Conservation (phyloP, 2,329 filamentous ascomycete species). For the Coleophoma crateriformis region DNA sequence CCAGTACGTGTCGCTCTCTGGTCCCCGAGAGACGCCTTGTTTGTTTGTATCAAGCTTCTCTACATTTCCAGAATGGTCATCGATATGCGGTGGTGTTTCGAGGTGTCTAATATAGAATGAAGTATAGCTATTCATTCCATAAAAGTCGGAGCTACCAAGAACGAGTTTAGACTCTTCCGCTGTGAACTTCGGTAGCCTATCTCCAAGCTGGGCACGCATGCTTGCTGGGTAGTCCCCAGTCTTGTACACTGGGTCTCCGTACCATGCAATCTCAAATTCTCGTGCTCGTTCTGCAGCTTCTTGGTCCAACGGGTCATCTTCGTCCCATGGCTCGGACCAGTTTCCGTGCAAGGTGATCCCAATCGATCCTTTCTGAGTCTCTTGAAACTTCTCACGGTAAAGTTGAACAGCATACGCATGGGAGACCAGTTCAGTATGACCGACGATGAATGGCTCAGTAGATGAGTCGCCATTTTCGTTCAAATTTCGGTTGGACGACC, state of each 20-base stretch:
- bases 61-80: slow-evolving; percentile 71
- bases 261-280: slow-evolving; percentile 83
- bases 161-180: slow-evolving; percentile 62
- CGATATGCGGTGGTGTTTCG: slow-evolving; percentile 49
- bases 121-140: slow-evolving; percentile 90
- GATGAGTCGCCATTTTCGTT: slow-evolving; percentile 65
- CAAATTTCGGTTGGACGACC: slow-evolving; percentile 66
- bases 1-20: slow-evolving; percentile 78
- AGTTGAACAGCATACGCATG: slow-evolving; percentile 74
- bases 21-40: slow-evolving; percentile 65
- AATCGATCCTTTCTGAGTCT: slow-evolving; percentile 65
- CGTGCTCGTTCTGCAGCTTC: slow-evolving; percentile 73
- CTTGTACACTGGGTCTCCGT: slow-evolving; percentile 73
- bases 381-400: slow-evolving; percentile 76
- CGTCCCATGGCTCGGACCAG: slow-evolving; percentile 66
- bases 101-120: slow-evolving; percentile 77
- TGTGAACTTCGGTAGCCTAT: slow-evolving; percentile 71
- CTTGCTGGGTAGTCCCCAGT: slow-evolving; percentile 76
- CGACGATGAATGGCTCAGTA: slow-evolving; percentile 75
- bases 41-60: slow-evolving; percentile 68
- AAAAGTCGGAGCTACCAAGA: slow-evolving; percentile 80
- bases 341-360: slow-evolving; percentile 78
- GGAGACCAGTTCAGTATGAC: slow-evolving; percentile 74
- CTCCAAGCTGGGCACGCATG: slow-evolving; percentile 75
- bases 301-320: slow-evolving; percentile 65